Base-by-base conservation (phyloP, 1,139 yeast genomes). In the Taphrina flavorubra region DNA sequence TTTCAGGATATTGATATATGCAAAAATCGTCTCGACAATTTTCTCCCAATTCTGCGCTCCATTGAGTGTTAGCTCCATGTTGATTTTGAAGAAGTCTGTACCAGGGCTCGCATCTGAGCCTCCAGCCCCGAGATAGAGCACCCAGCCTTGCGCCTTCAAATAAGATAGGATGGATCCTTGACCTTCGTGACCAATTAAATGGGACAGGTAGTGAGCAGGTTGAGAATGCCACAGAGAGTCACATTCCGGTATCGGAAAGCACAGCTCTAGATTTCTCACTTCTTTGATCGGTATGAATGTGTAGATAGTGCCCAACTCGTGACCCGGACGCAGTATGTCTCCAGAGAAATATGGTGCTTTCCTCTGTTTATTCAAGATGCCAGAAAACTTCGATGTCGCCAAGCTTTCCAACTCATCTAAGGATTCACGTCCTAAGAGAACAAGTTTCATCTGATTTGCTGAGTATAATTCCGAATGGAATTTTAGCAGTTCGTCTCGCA, bases 181-280 rank as follows among this genome's bases (percentile, higher is more conserved):
- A 68, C 91, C 90, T 79, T 94, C 98, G 77, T 94, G 98, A 44
- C 99, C 98, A 69, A 94, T 79, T 69, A 94, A 81, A 77, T 92
- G 97, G 36, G 94, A 85, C 73, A 81, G 84, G 77, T 91, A 89
- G 67, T 83, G 85, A 13, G 85, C 82, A 0, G 97, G 96, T 73
- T 86, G 86, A 37, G 84, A 82, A 63, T 84, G 84, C 90, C 94
- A 89, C 68, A 83, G 78, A 16, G 79, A 78, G 70, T 83, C 82
- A 74, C 87, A 88, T 75, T 90, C 92, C 1, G 97, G 97, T 14
- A 90, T 84, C 71, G 85, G 82, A 77, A 94, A 94, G 4, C 85
- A 78, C 16, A 94, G 72, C 71, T 87, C 89, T 60, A 94, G 77
- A 72, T 83, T 83, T 76, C 89, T 87, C 65, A 85, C 79, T 72